Conservation (phyloP, 179 eudicot species). For the Beta lomatogona region DNA sequence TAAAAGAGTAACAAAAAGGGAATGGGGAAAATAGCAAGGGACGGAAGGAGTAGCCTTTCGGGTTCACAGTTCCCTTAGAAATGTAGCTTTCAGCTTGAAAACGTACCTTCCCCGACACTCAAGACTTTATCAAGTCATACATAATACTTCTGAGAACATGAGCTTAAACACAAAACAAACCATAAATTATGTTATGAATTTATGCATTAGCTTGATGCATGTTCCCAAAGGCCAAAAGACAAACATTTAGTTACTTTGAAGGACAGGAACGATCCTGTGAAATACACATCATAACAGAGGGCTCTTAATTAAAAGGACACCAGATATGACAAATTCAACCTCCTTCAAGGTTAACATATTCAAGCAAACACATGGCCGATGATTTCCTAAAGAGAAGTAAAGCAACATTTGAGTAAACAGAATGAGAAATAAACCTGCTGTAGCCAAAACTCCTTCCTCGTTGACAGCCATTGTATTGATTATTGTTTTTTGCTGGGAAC, state of each 20-base stretch:
- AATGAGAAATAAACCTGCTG: conserved; percentile 60
- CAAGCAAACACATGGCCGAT: neutral
- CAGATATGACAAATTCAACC: neutral
- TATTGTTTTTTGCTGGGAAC: conserved; percentile 95
- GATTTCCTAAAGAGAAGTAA: neutral
- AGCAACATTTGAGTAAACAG: neutral
- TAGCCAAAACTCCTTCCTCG: conserved; percentile 90
- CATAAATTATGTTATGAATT: neutral
- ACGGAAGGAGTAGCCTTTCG: no score
- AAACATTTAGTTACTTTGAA: neutral
- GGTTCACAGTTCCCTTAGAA: no score
- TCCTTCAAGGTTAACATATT: neutral
- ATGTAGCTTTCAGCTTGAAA: neutral
- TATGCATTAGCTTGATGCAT: neutral
- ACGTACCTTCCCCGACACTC: no score
- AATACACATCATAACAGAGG: neutral
- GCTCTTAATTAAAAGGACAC: neutral
- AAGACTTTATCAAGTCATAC: no score
- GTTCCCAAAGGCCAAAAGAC: neutral
- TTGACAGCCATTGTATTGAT: conserved; percentile 94
- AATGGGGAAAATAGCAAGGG: no score
- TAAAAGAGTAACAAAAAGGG: no score
- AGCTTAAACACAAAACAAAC: neutral
- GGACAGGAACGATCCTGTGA: neutral
- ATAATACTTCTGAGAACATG: neutral